Evolutionary conservation across 345 rosid species (phyloP), one percentile per base, ranked within the genome.

Genomic region (Xanthoceras sorbifolium): DNA sequence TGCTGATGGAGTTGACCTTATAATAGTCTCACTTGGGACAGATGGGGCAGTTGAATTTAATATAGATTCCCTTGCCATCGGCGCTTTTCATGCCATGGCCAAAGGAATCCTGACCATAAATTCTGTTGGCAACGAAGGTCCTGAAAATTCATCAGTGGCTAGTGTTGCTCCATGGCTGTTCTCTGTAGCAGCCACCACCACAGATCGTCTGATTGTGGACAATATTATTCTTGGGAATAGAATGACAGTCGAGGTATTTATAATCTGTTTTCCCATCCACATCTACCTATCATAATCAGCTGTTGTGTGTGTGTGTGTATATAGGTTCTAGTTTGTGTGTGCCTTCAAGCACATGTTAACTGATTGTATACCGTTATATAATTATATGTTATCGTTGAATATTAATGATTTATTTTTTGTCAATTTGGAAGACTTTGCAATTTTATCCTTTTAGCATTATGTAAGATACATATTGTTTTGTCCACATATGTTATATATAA

Each of bases 1-100:
- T 5, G 88, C 91, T 2, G 94, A 88, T 54, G 90, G 88, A 23
- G 92, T 90, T 2, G 93, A 88, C 63, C 18, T 89, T 18, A 63
- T 89, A 38, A 65, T 83, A 25, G 15, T 84, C 6, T 89, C 90
- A 3, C 0, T 84, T 0, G 88, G 82, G 17, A 0, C n/a, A n/a
- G 0, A 0, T 0, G 0, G 1, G 1, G 0, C 72, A 6, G 0
- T 0, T 0, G 67, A 22, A 0, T 79, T 85, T 1, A 73, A 40
- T 9, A 0, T 0, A 0, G 90, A 89, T 36, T 2, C 78, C 0
- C 62, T 78, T 2, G 81, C 89, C 5, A 87, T 89, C 1, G 89
- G 89, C 3, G 67, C 86, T 26, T 90, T 87, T 67, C 92, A 89
- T 38, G 91, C 94, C 3, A 82, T 81, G 84, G 50, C 32, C n/a